Conservation (phyloP, 306 rosid genomes). For the Castanea mollissima region DNA sequence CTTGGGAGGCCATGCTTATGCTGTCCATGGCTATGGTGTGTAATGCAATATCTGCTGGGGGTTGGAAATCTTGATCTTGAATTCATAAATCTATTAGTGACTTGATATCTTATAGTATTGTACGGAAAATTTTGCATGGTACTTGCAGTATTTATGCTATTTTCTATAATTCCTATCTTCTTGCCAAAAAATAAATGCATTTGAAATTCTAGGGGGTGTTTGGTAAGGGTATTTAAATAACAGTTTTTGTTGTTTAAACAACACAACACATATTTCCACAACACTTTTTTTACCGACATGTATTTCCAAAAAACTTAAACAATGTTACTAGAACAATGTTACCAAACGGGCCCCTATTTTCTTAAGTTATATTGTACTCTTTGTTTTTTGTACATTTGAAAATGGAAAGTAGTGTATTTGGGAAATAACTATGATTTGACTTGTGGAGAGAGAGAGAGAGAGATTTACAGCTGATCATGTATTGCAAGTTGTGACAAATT, state of each 20-base stretch:
- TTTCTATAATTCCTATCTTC: too few relatives aligned
- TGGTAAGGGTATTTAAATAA: too few relatives aligned
- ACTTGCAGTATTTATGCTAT: not conserved
- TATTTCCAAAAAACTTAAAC: too few relatives aligned
- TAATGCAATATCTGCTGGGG: not conserved
- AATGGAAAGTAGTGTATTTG: not conserved
- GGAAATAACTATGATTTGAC: not conserved
- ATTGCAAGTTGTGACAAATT: not conserved
- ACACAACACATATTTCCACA: too few relatives aligned
- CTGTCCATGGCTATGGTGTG: not conserved
- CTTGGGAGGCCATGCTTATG: conserved; percentile 1
- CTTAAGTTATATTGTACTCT: not conserved
- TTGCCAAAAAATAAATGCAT: not conserved
- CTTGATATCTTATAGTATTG: not conserved
- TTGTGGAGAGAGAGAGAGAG: not conserved
- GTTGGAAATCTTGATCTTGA: not conserved
- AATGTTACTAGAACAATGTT: too few relatives aligned
- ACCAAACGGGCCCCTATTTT: not conserved
- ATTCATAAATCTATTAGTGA: not conserved
- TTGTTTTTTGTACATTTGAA: conserved; percentile 1
- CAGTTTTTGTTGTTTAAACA: too few relatives aligned
- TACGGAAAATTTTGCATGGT: not conserved
- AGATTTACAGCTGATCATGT: not conserved
- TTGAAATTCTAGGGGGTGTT: not conserved
- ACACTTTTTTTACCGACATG: not conserved